Evolutionary conservation across 2,329 filamentous ascomycete species (phyloP).

Genomic region (Colletotrichum kahawae): DNA sequence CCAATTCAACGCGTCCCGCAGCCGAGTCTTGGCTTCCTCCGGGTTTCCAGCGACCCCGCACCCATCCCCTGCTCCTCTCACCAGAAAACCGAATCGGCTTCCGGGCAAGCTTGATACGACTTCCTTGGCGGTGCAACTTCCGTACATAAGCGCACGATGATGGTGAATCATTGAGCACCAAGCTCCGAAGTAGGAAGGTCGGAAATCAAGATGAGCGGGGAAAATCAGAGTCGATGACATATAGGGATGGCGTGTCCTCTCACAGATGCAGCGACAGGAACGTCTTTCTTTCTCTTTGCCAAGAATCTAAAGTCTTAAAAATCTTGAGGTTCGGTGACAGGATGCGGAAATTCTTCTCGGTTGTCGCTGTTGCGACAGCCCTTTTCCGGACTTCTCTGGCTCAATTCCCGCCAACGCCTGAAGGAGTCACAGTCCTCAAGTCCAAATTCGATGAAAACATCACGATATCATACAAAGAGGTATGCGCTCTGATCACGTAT

Average conservation of each 20-base stretch:
- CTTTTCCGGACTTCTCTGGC: constrained; percentile 24
- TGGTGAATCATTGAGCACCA: not conserved
- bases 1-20: not conserved
- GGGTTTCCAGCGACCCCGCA: constrained; percentile 3
- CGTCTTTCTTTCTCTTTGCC: too few relatives aligned
- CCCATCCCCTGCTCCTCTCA: not conserved
- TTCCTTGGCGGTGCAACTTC: not conserved
- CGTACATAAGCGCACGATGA: not conserved
- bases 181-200: constrained; percentile 14
- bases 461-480: constrained; percentile 63
- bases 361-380: constrained; percentile 27
- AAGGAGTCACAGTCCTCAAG: constrained; percentile 47
- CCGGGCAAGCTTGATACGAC: not conserved
- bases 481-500: too few relatives aligned
- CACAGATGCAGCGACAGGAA: too few relatives aligned
- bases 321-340: not conserved
- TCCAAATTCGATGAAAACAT: constrained; percentile 64
- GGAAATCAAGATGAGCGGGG: not conserved
- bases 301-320: too few relatives aligned
- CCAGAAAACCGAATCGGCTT: not conserved
- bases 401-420: constrained; percentile 27
- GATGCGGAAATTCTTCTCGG: not conserved
- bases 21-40: not conserved
- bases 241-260: too few relatives aligned
- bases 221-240: not conserved